These are phyloP conservation scores for Physcomitrellopsis africana DNA, from an alignment of 225 moss, liverwort and hornwort genomes.

Conservation along the genomic window DNA sequence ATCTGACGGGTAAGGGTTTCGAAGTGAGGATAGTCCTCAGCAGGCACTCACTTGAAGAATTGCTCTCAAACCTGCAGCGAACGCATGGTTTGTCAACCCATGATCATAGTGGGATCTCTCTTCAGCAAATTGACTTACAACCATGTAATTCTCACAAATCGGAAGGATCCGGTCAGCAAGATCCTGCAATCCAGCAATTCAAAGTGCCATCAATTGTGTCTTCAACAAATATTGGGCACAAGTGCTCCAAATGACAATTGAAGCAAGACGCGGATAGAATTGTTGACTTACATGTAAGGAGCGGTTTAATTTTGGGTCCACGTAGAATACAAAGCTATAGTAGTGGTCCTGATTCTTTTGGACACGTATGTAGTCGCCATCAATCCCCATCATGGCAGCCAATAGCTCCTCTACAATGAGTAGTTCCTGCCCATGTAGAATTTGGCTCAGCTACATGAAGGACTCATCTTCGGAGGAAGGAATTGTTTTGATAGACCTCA, in stretches of 20 bases:
- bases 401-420: conserved; percentile 81
- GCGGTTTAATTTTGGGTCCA: conserved; percentile 80
- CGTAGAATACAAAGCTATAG: conserved; percentile 59
- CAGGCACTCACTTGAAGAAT: conserved; percentile 70
- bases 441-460: conserved; percentile 18
- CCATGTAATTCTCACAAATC: conserved; percentile 83
- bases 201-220: conserved; percentile 21
- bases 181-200: conserved; percentile 61
- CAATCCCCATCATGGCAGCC: conserved; percentile 90
- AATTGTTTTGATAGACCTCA: not conserved
- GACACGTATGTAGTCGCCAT: conserved; percentile 87
- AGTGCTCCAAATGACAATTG: conserved; percentile 1
- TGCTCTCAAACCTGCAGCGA: conserved; percentile 88
- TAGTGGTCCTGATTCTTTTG: conserved; percentile 75
- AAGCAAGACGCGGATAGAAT: conserved; percentile 23
- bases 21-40: not conserved
- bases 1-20: not conserved
- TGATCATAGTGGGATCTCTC: conserved; percentile 79
- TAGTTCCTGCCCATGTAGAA: conserved; percentile 66
- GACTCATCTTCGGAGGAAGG: not conserved
- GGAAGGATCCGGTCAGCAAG: conserved; percentile 81
- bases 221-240: not conserved
- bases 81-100: conserved; percentile 92
- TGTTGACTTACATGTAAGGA: conserved; percentile 68
- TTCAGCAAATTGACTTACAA: conserved; percentile 87